phyloP scores from a whole-genome alignment of 2,329 filamentous ascomycete genomes.

The Aspergillus luchuensis region DNA sequence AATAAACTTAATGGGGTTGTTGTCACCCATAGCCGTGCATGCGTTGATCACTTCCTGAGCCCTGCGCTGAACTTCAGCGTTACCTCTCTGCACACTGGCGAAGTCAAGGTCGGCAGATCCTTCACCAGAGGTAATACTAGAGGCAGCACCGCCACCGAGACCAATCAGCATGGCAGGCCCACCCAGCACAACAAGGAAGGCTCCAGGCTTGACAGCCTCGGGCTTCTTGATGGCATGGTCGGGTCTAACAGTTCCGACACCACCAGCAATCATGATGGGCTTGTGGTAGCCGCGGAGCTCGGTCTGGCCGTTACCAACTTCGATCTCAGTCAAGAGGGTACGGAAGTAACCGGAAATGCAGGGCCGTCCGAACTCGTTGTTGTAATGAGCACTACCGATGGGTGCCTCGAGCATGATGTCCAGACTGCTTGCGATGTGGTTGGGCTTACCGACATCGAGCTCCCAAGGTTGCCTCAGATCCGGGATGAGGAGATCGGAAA shows the following conservation, averaged over 20 bases:
- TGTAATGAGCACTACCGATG: constrained; percentile 91
- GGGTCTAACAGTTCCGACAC: constrained; percentile 87
- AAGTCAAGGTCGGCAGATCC: constrained; percentile 92
- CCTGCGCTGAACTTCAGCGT: constrained; percentile 91
- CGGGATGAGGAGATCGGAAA: constrained; percentile 90
- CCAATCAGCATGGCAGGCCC: constrained; percentile 98
- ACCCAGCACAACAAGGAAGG: constrained; percentile 87
- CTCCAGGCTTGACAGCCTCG: constrained; percentile 77
- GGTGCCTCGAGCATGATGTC: constrained; percentile 98
- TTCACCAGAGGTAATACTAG: constrained; percentile 84
- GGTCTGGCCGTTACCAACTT: constrained; percentile 60
- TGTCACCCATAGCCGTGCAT: constrained; percentile 77
- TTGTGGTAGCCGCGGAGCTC: constrained; percentile 94
- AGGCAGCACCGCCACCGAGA: constrained; percentile 91
- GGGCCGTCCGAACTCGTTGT: constrained; percentile 95
- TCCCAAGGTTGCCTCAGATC: constrained; percentile 86
- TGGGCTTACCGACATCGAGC: constrained; percentile 81
- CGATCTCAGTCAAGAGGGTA: constrained; percentile 74
- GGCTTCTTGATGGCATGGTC: constrained; percentile 86
- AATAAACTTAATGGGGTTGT: constrained; percentile 93
- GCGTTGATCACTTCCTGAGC: constrained; percentile 98
- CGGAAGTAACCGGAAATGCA: constrained; percentile 88
- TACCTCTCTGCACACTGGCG: constrained; percentile 93
- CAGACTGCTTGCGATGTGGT: constrained; percentile 88
- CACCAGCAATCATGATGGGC: constrained; percentile 97